Evolutionary conservation across 1,284 basidiomycete species (phyloP), one percentile per base, ranked within the genome.

Genomic region (Farysia itapuensis): DNA sequence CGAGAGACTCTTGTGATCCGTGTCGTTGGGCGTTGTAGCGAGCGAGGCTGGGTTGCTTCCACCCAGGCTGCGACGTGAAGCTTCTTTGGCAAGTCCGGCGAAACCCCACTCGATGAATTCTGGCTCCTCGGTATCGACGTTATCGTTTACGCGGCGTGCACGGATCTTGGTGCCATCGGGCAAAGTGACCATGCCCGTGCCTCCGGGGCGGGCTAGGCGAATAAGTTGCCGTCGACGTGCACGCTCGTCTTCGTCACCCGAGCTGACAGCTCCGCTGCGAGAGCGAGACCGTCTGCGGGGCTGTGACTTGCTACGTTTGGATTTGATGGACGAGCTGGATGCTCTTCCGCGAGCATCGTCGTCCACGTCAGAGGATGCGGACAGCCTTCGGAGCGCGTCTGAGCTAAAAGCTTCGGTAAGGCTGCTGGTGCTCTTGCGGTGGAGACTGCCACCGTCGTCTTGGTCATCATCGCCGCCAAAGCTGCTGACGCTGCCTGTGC

Each of bases 111-210:
- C 60, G 31, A 41, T 52, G 14, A 47, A 52, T 22, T 71, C 60
- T 24, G 64, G 47, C 47, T 66, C 64, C 11, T 56, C 58, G 22
- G 57, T 44, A 21, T 31, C 50, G 4, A 53, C 58, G 15, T 39
- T 49, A 28, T 75, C 67, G 39, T 63, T 71, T 26, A 74, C 73
- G 22, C 64, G 51, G 4, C 72, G 46, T 15, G 73, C 73, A 16
- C 47, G 52, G 38, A 75, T 72, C 34, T 68, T 70, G 35, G 68
- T 64, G 35, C 73, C 73, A 25, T 75, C 72, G 3, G 70, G 70
- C 0, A 75, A 58, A 0, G 73, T 75, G 19, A 75, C 73, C 71
- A 74, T 74, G 5, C 73, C 73, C 1, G 73, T 75, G 9, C 73
- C 73, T 11, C 73, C 73, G 24, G 73, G 73, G 20, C 73, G 61